Evolutionary conservation across 148 eudicot genomes (phyloP).

Genomic region (Heliosperma pusillum): DNA sequence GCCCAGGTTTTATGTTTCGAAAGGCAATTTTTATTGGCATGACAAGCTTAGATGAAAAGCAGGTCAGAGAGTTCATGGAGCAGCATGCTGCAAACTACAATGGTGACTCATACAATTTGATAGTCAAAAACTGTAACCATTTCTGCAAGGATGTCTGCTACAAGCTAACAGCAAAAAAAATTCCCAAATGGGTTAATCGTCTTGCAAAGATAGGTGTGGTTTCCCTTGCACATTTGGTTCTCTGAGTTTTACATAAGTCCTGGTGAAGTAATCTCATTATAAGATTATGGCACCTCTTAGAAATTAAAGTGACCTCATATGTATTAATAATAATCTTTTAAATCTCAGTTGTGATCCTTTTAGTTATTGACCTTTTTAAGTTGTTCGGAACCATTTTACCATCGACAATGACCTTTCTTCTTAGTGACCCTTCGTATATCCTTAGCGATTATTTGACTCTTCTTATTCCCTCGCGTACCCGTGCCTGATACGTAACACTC

Average conservation of each 20-base stretch:
- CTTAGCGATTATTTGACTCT: too few species aligned
- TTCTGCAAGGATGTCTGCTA: conserved; percentile 81
- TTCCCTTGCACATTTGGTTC: background rate
- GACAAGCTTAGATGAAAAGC: conserved; percentile 52
- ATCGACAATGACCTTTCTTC: too few species aligned
- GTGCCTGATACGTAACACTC: too few species aligned
- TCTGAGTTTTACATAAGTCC: background rate
- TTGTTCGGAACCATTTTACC: too few species aligned
- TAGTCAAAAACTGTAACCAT: conserved; percentile 85
- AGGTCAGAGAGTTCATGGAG: conserved; percentile 82
- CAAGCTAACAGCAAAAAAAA: conserved; percentile 64
- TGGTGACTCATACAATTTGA: conserved; percentile 81
- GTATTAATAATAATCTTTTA: too few species aligned
- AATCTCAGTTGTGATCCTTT: too few species aligned
- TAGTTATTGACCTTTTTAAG: too few species aligned
- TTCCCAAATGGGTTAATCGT: conserved; percentile 90
- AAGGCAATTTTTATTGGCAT: conserved; percentile 71
- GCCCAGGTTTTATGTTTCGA: conserved; percentile 89
- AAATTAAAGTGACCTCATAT: too few species aligned
- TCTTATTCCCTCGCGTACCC: too few species aligned
- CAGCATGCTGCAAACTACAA: conserved; percentile 63
- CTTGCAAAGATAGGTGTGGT: conserved; percentile 69
- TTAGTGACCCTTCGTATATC: too few species aligned
- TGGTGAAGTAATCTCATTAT: background rate
- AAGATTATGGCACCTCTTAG: background rate